Evolutionary conservation across 2,329 filamentous ascomycete species (phyloP), one percentile per base, ranked within the genome.

Genomic region (Venturia oleaginea): DNA sequence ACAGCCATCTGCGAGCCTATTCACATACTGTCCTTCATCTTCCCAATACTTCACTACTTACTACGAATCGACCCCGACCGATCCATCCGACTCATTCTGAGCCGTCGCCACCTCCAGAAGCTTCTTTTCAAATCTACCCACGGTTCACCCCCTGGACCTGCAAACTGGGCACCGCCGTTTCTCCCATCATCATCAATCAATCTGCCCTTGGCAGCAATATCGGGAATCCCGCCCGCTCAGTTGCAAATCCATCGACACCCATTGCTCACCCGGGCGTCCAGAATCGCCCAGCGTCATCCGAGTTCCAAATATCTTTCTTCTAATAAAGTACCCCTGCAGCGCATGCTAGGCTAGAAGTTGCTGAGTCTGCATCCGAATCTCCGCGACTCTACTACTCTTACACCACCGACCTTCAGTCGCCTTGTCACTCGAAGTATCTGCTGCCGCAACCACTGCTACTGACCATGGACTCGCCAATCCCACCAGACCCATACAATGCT

Each of bases 401-500:
- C 59, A 24, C 22, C 37, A 60, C 5, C 59, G 19, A 43, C n/a
- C 34, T 19, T 40, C 34, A 60, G 27, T 43, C 51, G 30, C 15
- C 34, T 22, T 7, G 59, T 43, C 59, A 43, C 59, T 27, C n/a
- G 15, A 27, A 27, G 59, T 60, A 37, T 15, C 59, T 37, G n/a
- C 34, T 22, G 37, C 59, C 22, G 59, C 22, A 38, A 43, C 27
- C 59, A 60, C 59, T 34, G 59, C 59, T 42, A 61, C n/a, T 27
- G 8, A 79, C 74, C 73, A 79, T 83, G 69, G 73, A 73, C 59
- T 75, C 75, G 40, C 73, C 76, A 61, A 70, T 80, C 66, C 76
- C 84, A 38, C 81, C 85, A 67, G 91, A 97, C 78, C 93, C 91
- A 60, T 96, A 96, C 80, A 84, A 81, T 71, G 81, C 84, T 64